Evolutionary conservation across 2,329 filamentous ascomycete species (phyloP).

Genomic region (Elsinoe australis): DNA sequence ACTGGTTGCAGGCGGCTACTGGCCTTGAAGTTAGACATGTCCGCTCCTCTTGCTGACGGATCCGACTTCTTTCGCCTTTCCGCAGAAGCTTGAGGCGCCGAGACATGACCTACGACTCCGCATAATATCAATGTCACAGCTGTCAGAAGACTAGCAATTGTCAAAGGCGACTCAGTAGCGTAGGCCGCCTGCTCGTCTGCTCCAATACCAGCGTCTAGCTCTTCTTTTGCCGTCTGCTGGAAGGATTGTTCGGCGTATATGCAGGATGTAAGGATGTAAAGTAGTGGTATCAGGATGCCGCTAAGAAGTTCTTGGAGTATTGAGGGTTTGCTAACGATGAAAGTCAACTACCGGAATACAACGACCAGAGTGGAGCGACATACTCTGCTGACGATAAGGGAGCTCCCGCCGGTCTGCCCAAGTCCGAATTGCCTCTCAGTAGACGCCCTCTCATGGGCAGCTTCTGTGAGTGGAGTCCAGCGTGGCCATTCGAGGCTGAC

Average conservation of each 20-base stretch:
- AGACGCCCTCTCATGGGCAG: constrained; percentile 31
- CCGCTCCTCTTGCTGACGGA: constrained; percentile 8
- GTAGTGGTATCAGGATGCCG: constrained; percentile 44
- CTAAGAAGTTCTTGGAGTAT: constrained; percentile 42
- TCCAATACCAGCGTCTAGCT: constrained; percentile 18
- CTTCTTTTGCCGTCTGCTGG: constrained; percentile 25
- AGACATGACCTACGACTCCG: constrained; percentile 35
- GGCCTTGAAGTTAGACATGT: constrained; percentile 3
- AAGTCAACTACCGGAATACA: neutral
- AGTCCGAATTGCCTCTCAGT: constrained; percentile 40
- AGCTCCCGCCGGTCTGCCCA: constrained; percentile 32
- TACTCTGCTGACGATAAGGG: neutral
- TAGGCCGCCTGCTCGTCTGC: constrained; percentile 1
- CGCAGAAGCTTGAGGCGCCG: constrained; percentile 25
- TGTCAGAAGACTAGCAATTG: constrained; percentile 41
- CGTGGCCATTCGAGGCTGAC: neutral
- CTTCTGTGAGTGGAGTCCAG: constrained; percentile 18
- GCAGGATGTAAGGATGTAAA: constrained; percentile 40
- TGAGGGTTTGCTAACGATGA: neutral
- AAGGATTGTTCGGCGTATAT: constrained; percentile 35
- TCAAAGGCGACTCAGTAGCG: constrained; percentile 27
- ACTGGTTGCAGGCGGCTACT: neutral
- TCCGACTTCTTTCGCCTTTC: constrained; percentile 28
- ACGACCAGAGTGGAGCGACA: neutral
- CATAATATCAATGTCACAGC: constrained; percentile 41